Base-by-base conservation (phyloP, 2,329 filamentous ascomycete species). In the Paramyrothecium sp. region DNA sequence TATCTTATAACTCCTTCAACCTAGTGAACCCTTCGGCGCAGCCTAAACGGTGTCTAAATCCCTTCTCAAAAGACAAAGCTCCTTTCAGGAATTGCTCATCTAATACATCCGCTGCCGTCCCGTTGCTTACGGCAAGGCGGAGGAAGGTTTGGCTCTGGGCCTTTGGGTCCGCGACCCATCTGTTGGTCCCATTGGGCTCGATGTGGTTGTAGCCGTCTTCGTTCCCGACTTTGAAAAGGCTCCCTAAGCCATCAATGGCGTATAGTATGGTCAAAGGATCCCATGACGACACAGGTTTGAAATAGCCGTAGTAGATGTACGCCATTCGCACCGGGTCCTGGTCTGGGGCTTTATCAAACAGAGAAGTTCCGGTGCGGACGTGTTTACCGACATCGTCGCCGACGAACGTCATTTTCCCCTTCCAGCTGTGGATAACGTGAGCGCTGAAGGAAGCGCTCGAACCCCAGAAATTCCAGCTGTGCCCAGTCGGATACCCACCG, bases 381-480 rank as follows among this genome's bases (percentile, higher is more conserved):
- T 67, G 50, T 2, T 62, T 61, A 17, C 80, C 78, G 1, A 81
- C 66, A 56, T 81, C 78, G 17, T 59, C 63, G 11, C 80, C 80
- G 2, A 73, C 69, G 60, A 75, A 82, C 0, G 75, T 75, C 11
- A 78, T 57, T 5, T 61, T 65, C 0, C 71, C 68, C 3, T 70
- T 66, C 78, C 80, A 83, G 41, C 65, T 72, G 60, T 78, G 75
- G 7, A 83, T 60, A 3, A 82, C 80, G 49, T 77, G 74, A 2
- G 72, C 71, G 0, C 79, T 63, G 0, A 58, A 57, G 0, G 76
- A 66, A 56, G 78, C 72, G 47, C 67, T 64, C 21, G 34, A 41
- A 41, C 76, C 75, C 34, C 66, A 78, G 60, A 83, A 82, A 63
- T 84, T 83, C 65, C 70, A 83, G 55, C 80, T 75, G 56, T 70